Evolutionary conservation across 1,284 basidiomycete species (phyloP).

Genomic region (Chalciporus sp.): DNA sequence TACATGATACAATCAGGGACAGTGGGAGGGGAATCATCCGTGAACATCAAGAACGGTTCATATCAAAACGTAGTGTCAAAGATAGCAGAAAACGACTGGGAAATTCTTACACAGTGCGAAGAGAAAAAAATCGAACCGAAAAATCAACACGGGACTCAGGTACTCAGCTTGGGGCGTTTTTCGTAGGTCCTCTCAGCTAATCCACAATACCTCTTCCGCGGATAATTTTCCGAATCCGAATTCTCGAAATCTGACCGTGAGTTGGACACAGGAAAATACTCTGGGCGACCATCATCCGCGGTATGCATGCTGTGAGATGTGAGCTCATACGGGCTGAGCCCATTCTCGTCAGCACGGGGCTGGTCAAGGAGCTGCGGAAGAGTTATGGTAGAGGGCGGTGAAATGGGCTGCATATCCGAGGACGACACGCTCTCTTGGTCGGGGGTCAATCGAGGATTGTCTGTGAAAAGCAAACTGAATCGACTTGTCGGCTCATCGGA

Average conservation of each 20-base stretch:
- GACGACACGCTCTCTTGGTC: slow-evolving; percentile 39
- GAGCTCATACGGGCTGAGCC: slow-evolving; percentile 31
- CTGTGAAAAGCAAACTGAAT: slow-evolving; percentile 25
- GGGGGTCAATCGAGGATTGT: slow-evolving; percentile 36
- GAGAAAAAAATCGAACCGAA: background rate
- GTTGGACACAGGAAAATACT: slow-evolving; percentile 44
- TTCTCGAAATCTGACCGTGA: slow-evolving; percentile 41
- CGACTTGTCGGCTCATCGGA: slow-evolving; percentile 24
- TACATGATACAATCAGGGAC: slow-evolving; percentile 26
- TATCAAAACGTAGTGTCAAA: slow-evolving; percentile 15
- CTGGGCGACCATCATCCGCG: slow-evolving; percentile 32
- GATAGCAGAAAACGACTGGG: slow-evolving; percentile 6
- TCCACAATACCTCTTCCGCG: slow-evolving; percentile 29
- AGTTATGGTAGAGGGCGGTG: slow-evolving; percentile 33
- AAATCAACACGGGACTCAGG: slow-evolving; percentile 17
- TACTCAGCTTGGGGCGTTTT: slow-evolving; percentile 33
- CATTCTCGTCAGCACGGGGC: slow-evolving; percentile 25
- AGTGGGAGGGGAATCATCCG: slow-evolving; percentile 24
- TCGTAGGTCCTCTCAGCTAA: slow-evolving; percentile 25
- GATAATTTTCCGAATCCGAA: slow-evolving; percentile 28
- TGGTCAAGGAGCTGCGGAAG: slow-evolving; percentile 34
- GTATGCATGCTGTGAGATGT: slow-evolving; percentile 23
- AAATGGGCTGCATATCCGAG: slow-evolving; percentile 37
- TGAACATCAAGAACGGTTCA: slow-evolving; percentile 14
- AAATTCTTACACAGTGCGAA: background rate